Percentiles rank a stretch among this genome's conserved stretches.
Evolutionary conservation across 805 yeast genomes (phyloP).

Genomic region (Pichia deserticola): DNA sequence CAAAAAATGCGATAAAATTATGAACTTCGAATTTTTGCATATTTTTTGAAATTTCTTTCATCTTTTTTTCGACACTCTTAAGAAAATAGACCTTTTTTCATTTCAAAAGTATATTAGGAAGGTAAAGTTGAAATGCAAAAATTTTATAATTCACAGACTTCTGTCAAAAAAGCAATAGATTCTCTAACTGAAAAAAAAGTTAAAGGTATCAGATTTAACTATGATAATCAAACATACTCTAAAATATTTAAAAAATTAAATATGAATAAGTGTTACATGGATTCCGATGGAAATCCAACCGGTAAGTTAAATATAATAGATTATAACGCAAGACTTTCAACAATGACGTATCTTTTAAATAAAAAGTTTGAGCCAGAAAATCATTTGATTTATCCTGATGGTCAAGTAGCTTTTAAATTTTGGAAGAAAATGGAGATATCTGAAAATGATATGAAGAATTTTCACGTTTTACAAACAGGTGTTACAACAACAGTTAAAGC

Average conservation of each 20-base stretch:
- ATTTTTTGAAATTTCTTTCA: no score
- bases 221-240: conserved; percentile 16
- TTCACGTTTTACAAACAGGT: conserved; percentile 12
- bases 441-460: conserved; percentile 12
- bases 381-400: conserved; percentile 45
- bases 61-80: no score
- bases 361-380: conserved; percentile 51
- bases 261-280: conserved; percentile 30
- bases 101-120: no score
- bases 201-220: conserved; percentile 11
- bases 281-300: conserved; percentile 20
- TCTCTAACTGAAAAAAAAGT: not conserved
- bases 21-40: no score
- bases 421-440: conserved; percentile 16
- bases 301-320: conserved; percentile 46
- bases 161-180: conserved; percentile 5
- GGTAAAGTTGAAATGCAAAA: conserved; percentile 9
- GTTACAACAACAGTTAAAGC: conserved; percentile 15
- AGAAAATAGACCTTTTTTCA: no score
- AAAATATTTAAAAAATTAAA: conserved; percentile 39
- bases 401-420: conserved; percentile 13
- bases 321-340: conserved; percentile 51
- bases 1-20: no score
- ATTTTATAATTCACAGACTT: conserved; percentile 4
- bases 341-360: conserved; percentile 57